These are phyloP conservation scores for Entonaema liquescens DNA, from an alignment of 495 filamentous ascomycete genomes.

Conservation along the genomic window DNA sequence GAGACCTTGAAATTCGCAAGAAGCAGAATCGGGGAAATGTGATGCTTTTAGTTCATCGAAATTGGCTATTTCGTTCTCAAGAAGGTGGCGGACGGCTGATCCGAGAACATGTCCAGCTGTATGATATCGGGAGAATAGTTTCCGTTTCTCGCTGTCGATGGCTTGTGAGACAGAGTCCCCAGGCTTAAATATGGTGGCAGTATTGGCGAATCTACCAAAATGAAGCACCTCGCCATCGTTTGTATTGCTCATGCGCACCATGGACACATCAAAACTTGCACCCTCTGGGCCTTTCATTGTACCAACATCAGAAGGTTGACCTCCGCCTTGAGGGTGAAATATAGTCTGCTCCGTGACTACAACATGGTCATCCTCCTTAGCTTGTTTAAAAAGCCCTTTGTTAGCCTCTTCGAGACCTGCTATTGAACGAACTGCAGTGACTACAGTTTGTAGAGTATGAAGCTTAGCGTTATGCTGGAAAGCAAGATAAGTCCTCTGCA, in stretches of 20 bases:
- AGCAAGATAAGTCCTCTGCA: slow-evolving; percentile 58
- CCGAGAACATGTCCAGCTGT: slow-evolving; percentile 73
- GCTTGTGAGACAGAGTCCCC: slow-evolving; percentile 57
- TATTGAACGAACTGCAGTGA: slow-evolving; percentile 57
- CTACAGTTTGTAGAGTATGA: slow-evolving; percentile 52
- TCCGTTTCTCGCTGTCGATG: slow-evolving; percentile 63
- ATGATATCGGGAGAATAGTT: slow-evolving; percentile 67
- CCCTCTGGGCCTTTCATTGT: slow-evolving; percentile 50
- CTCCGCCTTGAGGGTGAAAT: slow-evolving; percentile 73
- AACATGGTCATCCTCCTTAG: slow-evolving; percentile 55
- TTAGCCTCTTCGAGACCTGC: slow-evolving; percentile 56
- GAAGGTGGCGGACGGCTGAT: slow-evolving; percentile 62
- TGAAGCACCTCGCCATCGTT: slow-evolving; percentile 64
- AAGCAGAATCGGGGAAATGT: slow-evolving; percentile 68
- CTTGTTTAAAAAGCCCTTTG: slow-evolving; percentile 60
- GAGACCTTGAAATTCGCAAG: slow-evolving; percentile 66
- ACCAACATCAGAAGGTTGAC: slow-evolving; percentile 70
- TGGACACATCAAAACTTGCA: slow-evolving; percentile 56
- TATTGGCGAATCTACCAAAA: slow-evolving; percentile 59
- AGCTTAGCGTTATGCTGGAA: slow-evolving; percentile 66
- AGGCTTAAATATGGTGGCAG: slow-evolving; percentile 38
- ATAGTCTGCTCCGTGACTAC: slow-evolving; percentile 69
- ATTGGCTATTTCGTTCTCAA: slow-evolving; percentile 56
- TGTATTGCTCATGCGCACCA: slow-evolving; percentile 58
- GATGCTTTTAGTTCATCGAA: slow-evolving; percentile 70